phyloP scores from a whole-genome alignment of 2,329 filamentous ascomycete genomes.

The Aspergillus tubingensis region DNA sequence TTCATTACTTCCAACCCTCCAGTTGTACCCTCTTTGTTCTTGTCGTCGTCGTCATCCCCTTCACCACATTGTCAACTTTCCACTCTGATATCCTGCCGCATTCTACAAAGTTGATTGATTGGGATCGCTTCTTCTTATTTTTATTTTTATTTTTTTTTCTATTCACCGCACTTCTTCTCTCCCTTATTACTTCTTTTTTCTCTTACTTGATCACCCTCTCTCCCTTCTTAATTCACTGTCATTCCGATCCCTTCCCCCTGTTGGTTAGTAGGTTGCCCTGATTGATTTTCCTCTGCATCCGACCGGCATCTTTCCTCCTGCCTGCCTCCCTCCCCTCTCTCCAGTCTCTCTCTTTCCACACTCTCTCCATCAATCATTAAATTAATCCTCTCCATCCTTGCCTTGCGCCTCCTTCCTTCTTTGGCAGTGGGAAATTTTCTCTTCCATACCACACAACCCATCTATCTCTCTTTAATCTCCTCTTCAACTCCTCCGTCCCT shows the following conservation, averaged over 20 bases:
- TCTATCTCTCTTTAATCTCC: neutral
- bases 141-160: neutral
- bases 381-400: conserved; percentile 19
- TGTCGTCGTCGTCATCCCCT: neutral
- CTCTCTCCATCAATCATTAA: conserved; percentile 11
- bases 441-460: neutral
- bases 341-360: conserved; percentile 3
- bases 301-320: conserved; percentile 9
- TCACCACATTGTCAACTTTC: neutral
- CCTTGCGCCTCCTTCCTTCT: conserved; percentile 20
- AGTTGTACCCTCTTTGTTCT: too few species aligned
- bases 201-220: neutral
- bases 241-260: neutral
- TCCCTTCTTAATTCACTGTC: conserved; percentile 1
- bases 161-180: too few species aligned
- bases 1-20: neutral
- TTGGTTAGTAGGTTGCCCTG: conserved; percentile 4
- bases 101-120: neutral
- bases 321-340: conserved; percentile 3
- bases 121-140: neutral
- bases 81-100: neutral
- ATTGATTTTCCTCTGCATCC: conserved; percentile 11
- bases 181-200: neutral
- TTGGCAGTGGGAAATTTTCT: neutral
- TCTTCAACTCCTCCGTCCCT: conserved; percentile 8